Percentiles rank a stretch among this genome's conserved stretches.
Conservation (phyloP, 2,329 filamentous ascomycete species). For the Diaporthe sp. region DNA sequence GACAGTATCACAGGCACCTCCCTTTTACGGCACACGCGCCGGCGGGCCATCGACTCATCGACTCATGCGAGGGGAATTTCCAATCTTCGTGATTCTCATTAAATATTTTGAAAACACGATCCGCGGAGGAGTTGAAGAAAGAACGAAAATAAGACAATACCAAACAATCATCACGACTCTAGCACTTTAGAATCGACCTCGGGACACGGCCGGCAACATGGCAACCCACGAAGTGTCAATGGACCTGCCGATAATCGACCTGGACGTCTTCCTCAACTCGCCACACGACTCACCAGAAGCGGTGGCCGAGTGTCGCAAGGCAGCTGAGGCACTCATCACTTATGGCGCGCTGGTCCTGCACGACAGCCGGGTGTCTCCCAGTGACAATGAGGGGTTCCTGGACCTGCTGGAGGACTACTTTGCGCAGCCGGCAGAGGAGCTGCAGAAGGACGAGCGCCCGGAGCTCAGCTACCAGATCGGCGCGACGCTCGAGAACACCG, state of each 20-base stretch:
- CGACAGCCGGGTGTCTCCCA: slow-evolving; percentile 68
- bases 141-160: neutral
- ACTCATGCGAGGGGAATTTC: slow-evolving; percentile 17
- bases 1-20: slow-evolving; percentile 31
- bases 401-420: slow-evolving; percentile 76
- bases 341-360: slow-evolving; percentile 72
- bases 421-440: slow-evolving; percentile 62
- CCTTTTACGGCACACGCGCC: slow-evolving; percentile 14
- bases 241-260: slow-evolving; percentile 71
- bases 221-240: slow-evolving; percentile 53
- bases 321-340: slow-evolving; percentile 68
- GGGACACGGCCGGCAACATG: slow-evolving; percentile 37
- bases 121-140: neutral
- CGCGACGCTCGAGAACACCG: slow-evolving; percentile 73
- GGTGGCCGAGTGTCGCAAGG: slow-evolving; percentile 64
- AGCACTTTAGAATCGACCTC: neutral
- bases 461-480: slow-evolving; percentile 72
- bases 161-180: neutral
- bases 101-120: neutral
- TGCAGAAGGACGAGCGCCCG: slow-evolving; percentile 66
- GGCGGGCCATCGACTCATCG: slow-evolving; percentile 11
- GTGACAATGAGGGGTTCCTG: slow-evolving; percentile 68
- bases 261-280: slow-evolving; percentile 66
- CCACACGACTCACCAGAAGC: slow-evolving; percentile 57
- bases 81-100: neutral